These are phyloP conservation scores for Cryptococcus sp. DNA, from an alignment of 1,284 basidiomycete genomes.

Conservation along the genomic window DNA sequence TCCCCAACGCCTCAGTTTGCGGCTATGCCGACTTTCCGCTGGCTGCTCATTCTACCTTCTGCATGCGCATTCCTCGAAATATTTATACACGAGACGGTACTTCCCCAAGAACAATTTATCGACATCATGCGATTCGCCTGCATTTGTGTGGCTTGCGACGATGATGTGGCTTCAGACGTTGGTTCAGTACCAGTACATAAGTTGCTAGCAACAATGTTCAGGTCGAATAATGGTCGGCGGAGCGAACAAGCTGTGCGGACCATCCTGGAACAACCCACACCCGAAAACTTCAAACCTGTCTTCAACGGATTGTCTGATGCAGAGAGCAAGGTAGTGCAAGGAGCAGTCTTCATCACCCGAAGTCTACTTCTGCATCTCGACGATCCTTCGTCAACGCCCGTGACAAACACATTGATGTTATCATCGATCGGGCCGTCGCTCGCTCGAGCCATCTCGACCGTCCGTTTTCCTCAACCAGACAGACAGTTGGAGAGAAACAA, in stretches of 20 bases:
- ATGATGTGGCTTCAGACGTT: constrained; percentile 25
- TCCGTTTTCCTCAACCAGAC: constrained; percentile 28
- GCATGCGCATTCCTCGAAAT: constrained; percentile 33
- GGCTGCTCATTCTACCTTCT: constrained; percentile 32
- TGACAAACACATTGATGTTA: constrained; percentile 25
- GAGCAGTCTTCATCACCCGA: constrained; percentile 40
- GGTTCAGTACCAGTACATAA: constrained; percentile 29
- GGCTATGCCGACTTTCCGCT: constrained; percentile 17
- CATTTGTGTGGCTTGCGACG: constrained; percentile 37
- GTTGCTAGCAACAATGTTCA: constrained; percentile 35
- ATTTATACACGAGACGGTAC: constrained; percentile 31
- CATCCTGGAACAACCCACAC: constrained; percentile 37
- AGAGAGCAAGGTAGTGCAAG: constrained; percentile 39
- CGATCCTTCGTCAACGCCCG: constrained; percentile 14
- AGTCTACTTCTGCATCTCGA: constrained; percentile 31
- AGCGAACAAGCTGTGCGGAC: constrained; percentile 39
- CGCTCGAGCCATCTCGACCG: constrained; percentile 35
- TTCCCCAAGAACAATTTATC: constrained; percentile 40
- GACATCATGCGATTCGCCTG: constrained; percentile 36
- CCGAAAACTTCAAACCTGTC: constrained; percentile 14
- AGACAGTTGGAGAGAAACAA: constrained; percentile 22
- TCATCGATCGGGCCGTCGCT: constrained; percentile 40
- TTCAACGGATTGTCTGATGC: constrained; percentile 25
- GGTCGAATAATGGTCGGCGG: constrained; percentile 35
- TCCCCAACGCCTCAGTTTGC: constrained; percentile 12